Evolutionary conservation across 768 basidiomycete genomes (phyloP).

Genomic region (Boletus barrowsii): DNA sequence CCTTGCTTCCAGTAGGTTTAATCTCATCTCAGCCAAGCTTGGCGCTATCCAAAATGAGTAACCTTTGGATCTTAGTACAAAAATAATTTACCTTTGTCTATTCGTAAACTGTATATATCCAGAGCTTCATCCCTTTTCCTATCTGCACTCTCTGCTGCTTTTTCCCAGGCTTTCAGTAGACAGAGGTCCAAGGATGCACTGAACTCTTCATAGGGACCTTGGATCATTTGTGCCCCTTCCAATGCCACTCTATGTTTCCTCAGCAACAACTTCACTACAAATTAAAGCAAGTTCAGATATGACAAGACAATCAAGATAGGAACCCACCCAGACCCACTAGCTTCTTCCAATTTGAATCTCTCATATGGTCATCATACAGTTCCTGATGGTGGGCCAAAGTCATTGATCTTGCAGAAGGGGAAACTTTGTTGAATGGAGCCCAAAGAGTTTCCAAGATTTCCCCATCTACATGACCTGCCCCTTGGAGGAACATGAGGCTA

Average conservation of each 20-base stretch:
- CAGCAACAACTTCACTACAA: not conserved
- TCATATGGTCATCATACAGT: conserved; percentile 3
- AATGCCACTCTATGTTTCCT: not conserved
- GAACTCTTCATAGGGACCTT: not conserved
- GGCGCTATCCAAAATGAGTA: not conserved
- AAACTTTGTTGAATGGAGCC: conserved; percentile 28
- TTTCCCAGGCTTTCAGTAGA: too few species aligned
- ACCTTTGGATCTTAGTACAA: too few species aligned
- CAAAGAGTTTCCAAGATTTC: conserved; percentile 37
- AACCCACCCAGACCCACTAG: not conserved
- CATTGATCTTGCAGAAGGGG: conserved; percentile 21
- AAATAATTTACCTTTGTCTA: not conserved
- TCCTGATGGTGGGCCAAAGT: conserved; percentile 24
- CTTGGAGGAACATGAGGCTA: conserved; percentile 14
- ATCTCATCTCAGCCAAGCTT: not conserved
- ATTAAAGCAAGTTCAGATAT: too few species aligned
- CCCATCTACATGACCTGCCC: conserved; percentile 28
- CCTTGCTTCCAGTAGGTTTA: not conserved
- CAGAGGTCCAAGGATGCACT: not conserved
- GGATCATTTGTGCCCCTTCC: not conserved
- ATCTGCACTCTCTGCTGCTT: not conserved
- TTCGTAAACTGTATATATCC: not conserved
- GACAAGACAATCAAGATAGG: not conserved
- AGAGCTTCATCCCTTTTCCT: not conserved
- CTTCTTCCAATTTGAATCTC: conserved; percentile 1